Evolutionary conservation across 441 rosid genomes (phyloP).

Genomic region (Syzygium malaccense): DNA sequence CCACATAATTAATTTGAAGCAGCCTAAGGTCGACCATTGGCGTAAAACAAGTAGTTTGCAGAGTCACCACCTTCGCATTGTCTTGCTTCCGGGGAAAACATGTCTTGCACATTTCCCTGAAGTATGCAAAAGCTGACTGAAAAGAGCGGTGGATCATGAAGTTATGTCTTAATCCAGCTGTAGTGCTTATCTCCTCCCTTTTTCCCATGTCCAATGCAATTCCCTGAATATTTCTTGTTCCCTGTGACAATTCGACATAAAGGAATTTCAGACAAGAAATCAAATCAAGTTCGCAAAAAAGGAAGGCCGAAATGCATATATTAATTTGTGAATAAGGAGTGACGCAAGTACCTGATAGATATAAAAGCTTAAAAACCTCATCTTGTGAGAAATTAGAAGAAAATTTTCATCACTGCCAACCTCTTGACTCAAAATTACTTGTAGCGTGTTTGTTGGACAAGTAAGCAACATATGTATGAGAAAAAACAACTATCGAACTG

Average conservation of each 20-base stretch:
- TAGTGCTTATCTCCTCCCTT: slow-evolving; percentile 3
- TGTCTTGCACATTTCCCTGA: slow-evolving; percentile 9
- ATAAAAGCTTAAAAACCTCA: too few species aligned
- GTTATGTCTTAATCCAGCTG: slow-evolving; percentile 1
- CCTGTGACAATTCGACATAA: slow-evolving; percentile 15
- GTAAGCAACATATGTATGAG: not conserved
- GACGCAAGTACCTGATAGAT: too few species aligned
- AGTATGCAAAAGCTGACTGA: slow-evolving; percentile 2
- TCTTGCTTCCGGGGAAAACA: not conserved
- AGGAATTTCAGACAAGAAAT: not conserved
- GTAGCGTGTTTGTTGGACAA: not conserved
- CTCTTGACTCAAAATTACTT: not conserved
- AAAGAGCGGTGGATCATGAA: slow-evolving; percentile 1
- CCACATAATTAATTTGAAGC: slow-evolving; percentile 43
- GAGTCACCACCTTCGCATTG: slow-evolving; percentile 8
- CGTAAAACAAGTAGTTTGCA: slow-evolving; percentile 23
- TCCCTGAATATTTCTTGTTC: slow-evolving; percentile 40
- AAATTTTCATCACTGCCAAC: too few species aligned
- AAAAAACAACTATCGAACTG: not conserved
- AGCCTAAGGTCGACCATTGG: slow-evolving; percentile 43
- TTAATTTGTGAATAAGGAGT: not conserved
- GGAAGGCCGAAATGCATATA: not conserved
- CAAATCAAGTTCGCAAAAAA: not conserved
- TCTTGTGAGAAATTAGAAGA: not conserved
- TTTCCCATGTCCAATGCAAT: slow-evolving; percentile 31